Evolutionary conservation across 1,139 yeast genomes (phyloP).

Genomic region (Spathaspora sp.): DNA sequence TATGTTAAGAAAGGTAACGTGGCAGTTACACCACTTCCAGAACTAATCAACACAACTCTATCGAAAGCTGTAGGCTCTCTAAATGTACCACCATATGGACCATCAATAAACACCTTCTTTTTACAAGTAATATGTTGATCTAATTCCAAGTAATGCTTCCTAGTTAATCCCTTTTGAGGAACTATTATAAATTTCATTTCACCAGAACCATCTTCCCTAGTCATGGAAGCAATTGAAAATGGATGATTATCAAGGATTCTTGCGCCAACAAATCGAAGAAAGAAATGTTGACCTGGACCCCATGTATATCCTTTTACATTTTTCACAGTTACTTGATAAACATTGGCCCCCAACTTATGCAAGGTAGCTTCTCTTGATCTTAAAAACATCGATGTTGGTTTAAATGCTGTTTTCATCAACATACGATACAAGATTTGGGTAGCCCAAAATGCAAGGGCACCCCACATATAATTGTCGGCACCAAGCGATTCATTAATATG

Average conservation of each 20-base stretch:
- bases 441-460: conserved; percentile 56
- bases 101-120: conserved; percentile 50
- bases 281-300: conserved; percentile 65
- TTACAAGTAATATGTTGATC: conserved; percentile 21
- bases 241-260: conserved; percentile 60
- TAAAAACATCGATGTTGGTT: conserved; percentile 42
- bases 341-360: conserved; percentile 27
- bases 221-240: conserved; percentile 52
- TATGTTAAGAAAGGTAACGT: conserved; percentile 47
- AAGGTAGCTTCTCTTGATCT: conserved; percentile 47
- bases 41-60: conserved; percentile 40
- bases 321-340: conserved; percentile 43
- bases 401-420: conserved; percentile 51
- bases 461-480: conserved; percentile 52
- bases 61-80: conserved; percentile 53
- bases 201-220: conserved; percentile 19
- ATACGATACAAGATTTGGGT: conserved; percentile 52
- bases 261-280: conserved; percentile 47
- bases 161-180: conserved; percentile 55
- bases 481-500: conserved; percentile 43
- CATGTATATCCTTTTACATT: conserved; percentile 43
- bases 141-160: conserved; percentile 25
- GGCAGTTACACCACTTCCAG: conserved; percentile 61
- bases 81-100: conserved; percentile 63
- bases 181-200: conserved; percentile 49